These are phyloP conservation scores for Aspergillus pseudoterreus DNA, from an alignment of 2,329 filamentous ascomycete species.

Conservation along the genomic window DNA sequence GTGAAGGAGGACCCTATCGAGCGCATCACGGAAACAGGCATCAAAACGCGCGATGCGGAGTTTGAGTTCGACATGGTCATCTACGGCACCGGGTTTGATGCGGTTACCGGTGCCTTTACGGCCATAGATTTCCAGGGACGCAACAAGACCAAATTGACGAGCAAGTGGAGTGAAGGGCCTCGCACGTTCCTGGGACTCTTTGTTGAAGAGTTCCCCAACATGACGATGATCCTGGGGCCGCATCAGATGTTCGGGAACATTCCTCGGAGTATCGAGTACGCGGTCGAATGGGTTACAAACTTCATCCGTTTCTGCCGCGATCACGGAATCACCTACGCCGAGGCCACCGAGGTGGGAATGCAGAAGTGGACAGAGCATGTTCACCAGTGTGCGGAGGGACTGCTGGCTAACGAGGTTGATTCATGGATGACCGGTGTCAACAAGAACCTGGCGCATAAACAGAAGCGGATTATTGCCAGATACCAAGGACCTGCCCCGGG, in stretches of 20 bases:
- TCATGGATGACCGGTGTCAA: slow-evolving; percentile 57
- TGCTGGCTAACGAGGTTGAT: slow-evolving; percentile 48
- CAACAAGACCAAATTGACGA: slow-evolving; percentile 20
- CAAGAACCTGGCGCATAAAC: slow-evolving; percentile 47
- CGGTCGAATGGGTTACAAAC: slow-evolving; percentile 38
- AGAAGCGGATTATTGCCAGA: slow-evolving; percentile 44
- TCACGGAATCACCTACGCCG: slow-evolving; percentile 30
- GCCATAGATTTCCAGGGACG: slow-evolving; percentile 37
- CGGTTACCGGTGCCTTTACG: slow-evolving; percentile 39
- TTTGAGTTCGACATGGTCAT: slow-evolving; percentile 43
- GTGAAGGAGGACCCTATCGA: slow-evolving; percentile 15
- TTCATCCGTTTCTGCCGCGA: slow-evolving; percentile 23
- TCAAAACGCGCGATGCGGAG: slow-evolving; percentile 35
- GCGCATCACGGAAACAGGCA: slow-evolving; percentile 26
- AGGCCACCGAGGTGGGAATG: slow-evolving; percentile 40
- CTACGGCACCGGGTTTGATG: slow-evolving; percentile 46
- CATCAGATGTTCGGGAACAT: slow-evolving; percentile 45
- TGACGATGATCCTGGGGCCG: slow-evolving; percentile 54
- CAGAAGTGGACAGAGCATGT: slow-evolving; percentile 49
- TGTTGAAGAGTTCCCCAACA: slow-evolving; percentile 45
- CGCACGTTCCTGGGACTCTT: slow-evolving; percentile 44
- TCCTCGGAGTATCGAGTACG: slow-evolving; percentile 31
- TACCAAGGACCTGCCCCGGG: slow-evolving; percentile 47
- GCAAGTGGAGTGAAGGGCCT: slow-evolving; percentile 33
- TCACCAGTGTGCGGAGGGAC: slow-evolving; percentile 42